Percentiles rank a stretch among this genome's conserved stretches.
Evolutionary conservation across 768 basidiomycete species (phyloP).

Genomic region (Clitopilus hobsonii): DNA sequence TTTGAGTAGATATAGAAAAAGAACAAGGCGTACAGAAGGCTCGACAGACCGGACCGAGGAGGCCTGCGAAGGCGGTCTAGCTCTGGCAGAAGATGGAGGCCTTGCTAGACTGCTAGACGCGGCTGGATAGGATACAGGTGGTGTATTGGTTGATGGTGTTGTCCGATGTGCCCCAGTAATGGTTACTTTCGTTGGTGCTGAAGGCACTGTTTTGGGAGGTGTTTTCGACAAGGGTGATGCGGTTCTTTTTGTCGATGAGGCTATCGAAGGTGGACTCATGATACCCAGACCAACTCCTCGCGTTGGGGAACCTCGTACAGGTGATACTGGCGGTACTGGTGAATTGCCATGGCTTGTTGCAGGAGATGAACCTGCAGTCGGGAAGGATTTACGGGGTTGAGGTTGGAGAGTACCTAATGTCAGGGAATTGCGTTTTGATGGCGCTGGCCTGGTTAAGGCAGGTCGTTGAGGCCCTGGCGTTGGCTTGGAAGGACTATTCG

Average conservation of each 20-base stretch:
- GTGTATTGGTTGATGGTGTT: background rate
- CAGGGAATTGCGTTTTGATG: background rate
- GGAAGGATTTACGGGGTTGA: constrained; percentile 25
- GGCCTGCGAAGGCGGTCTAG: constrained; percentile 22
- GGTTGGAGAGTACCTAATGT: background rate
- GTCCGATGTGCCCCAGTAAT: background rate
- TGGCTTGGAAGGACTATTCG: constrained; percentile 58
- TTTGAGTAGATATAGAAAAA: constrained; percentile 5
- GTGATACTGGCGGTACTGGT: constrained; percentile 20
- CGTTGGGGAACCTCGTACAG: constrained; percentile 14
- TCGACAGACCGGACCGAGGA: constrained; percentile 6
- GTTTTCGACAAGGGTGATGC: constrained; percentile 34
- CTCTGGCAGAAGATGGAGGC: constrained; percentile 15
- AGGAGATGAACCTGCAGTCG: constrained; percentile 4
- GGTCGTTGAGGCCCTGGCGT: background rate
- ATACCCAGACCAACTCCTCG: background rate
- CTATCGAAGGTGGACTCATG: constrained; percentile 4
- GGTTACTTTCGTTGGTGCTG: constrained; percentile 7
- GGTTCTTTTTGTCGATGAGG: constrained; percentile 24
- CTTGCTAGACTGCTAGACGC: constrained; percentile 18
- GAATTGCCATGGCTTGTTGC: constrained; percentile 18
- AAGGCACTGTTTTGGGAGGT: constrained; percentile 24
- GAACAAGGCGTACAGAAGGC: constrained; percentile 15
- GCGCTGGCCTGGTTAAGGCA: background rate
- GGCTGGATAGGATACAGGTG: constrained; percentile 1